Evolutionary conservation across 2,329 filamentous ascomycete species (phyloP).

Genomic region (Exophiala mesophila): DNA sequence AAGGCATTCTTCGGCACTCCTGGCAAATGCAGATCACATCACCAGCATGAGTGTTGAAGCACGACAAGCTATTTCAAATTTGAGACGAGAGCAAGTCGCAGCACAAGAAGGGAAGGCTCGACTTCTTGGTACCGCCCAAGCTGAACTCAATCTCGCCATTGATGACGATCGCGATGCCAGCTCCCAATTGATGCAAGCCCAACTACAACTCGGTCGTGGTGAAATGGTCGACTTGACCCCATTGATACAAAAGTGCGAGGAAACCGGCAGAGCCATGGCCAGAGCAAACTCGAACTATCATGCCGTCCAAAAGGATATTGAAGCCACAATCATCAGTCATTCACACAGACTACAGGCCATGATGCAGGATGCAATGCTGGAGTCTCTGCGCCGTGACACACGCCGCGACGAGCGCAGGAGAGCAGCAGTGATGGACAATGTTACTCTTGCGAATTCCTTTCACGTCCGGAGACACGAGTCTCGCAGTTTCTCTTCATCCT

Average conservation of each 20-base stretch:
- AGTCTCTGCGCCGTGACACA: no score
- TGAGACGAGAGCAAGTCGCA: background rate
- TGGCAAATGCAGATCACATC: no score
- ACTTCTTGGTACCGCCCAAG: conserved; percentile 1
- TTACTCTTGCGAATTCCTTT: conserved; percentile 4
- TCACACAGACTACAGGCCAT: conserved; percentile 4
- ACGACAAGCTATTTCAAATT: background rate
- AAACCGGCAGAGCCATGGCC: conserved; percentile 9
- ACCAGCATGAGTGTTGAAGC: background rate
- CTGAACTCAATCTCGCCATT: conserved; percentile 2
- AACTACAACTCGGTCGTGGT: conserved; percentile 1
- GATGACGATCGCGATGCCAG: conserved; percentile 13
- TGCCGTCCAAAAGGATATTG: conserved; percentile 8
- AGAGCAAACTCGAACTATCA: conserved; percentile 6
- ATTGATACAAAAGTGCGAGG: conserved; percentile 7
- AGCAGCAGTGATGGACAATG: no score
- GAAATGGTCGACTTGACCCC: conserved; percentile 4
- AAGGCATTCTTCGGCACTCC: no score
- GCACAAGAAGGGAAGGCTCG: background rate
- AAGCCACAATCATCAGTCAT: conserved; percentile 3
- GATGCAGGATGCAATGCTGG: conserved; percentile 6
- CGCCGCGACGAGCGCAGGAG: conserved; percentile 1
- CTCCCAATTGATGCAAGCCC: conserved; percentile 7
- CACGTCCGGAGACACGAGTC: conserved; percentile 5
- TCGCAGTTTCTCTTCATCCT: conserved; percentile 2